Evolutionary conservation across 306 rosid genomes (phyloP), one percentile per base, ranked within the genome.

Genomic region (Trifolium dubium): DNA sequence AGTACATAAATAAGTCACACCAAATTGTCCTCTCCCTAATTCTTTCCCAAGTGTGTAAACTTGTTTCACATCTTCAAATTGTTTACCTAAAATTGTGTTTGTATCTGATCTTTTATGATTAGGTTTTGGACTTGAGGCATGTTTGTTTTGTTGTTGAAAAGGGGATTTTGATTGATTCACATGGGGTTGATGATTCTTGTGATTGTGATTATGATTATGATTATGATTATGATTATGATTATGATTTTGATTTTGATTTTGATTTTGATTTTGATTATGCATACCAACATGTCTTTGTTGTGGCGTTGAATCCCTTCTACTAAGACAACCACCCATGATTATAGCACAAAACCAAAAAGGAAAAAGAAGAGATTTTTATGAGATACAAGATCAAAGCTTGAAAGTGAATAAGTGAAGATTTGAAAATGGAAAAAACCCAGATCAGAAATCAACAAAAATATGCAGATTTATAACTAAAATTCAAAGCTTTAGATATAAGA

Each of bases 1-100:
- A 19, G 84, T 83, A 76, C 98, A 90, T 0, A 86, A 89, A 69
- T 89, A 89, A 13, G 89, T 89, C 39, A 93, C 98, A 54, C 97
- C 98, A 83, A 90, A 93, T 82, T 89, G 93, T 4, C 98, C 98
- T 79, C 98, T 86, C 40, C 98, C 97, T 73, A 93, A 84, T 78
- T 92, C 96, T 53, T 86, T 92, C 2, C 95, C 96, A 30, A 92
- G 35, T 3, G 84, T 69, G 70, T 92, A 92, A 54, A 58, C 66
- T 77, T 77, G 44, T 71, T 66, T 92, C 29, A 92, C 92, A 81
- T 93, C 93, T 75, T 90, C 97, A 69, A 64, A 87, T 47, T 91
- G 81, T 67, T 85, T 93, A 13, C 92, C 97, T 0, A 92, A 83
- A 64, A 91, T 88, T 39, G 92, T 69, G 31, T 83, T 86, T 31